Base-by-base conservation (phyloP, 148 eudicot genomes). In the Rhododendron simsii region DNA sequence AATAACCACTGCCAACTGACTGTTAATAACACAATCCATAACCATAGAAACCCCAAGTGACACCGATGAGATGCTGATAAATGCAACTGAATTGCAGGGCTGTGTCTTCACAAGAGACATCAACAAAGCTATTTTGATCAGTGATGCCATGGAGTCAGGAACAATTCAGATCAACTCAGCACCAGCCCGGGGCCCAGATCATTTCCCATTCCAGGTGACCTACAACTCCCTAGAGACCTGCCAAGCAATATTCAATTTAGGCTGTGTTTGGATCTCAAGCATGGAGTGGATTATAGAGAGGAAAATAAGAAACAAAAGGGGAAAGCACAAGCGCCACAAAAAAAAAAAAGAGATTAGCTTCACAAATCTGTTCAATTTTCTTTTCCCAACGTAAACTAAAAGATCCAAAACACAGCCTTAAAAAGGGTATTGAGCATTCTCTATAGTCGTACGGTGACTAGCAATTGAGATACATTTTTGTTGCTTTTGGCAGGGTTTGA, bases 121-220 rank as follows among this genome's bases (percentile, higher is more conserved):
- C 90, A 96, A 95, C 93, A 96, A 96, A 90, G 99, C 99, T 39
- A 94, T 96, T 21, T 87, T 96, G 92, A 95, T 96, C 65, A 95
- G 99, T 75, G 99, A 96, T 86, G 98, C 99, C 0, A 96, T 96
- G 99, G 99, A 96, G 91, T 87, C 96, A 0, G 99, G 99, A 87
- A 96, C 99, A 10, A 93, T 96, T 84, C 99, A 96, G 92, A 96
- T 96, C 80, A 96, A 96, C 88, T 96, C 99, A 3, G 99, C 99
- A 33, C 98, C 99, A 14, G 99, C 99, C 88, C 94, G 99, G 51
- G 99, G 99, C 45, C 99, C 99, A 0, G 99, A 96, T 88, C 99
- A 96, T 88, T 96, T 96, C 80, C 99, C 99, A 11, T 96, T 96
- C 89, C 99, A 96, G 95, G 99, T 94, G 33, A 87, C 78, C 76